Percentiles rank a stretch among this genome's conserved stretches.
phyloP scores from a whole-genome alignment of 768 basidiomycete species.

The Exidia glandulosa region DNA sequence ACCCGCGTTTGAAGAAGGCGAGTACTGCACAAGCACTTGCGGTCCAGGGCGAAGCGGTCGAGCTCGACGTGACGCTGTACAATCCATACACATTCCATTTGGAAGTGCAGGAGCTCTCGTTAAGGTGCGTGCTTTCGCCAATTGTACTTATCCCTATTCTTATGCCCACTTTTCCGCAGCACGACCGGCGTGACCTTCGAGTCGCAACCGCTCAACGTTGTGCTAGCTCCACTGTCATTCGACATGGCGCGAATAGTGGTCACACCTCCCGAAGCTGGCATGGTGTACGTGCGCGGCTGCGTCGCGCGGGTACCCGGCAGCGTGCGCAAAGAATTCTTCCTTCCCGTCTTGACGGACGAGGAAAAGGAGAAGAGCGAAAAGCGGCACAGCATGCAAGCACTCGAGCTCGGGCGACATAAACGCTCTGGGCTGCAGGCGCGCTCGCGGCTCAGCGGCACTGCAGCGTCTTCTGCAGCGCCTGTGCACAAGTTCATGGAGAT shows the following conservation, averaged over 20 bases:
- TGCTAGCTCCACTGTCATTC: constrained; percentile 64
- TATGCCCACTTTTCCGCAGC: constrained; percentile 29
- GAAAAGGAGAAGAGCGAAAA: constrained; percentile 44
- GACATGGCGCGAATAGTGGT: constrained; percentile 64
- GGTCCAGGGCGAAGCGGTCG: constrained; percentile 73
- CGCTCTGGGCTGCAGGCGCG: constrained; percentile 20
- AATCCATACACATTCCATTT: constrained; percentile 92
- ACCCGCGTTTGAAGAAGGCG: constrained; percentile 54
- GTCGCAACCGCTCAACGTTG: constrained; percentile 47
- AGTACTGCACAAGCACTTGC: constrained; percentile 47
- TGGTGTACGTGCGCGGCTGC: constrained; percentile 67
- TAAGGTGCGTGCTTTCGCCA: constrained; percentile 45
- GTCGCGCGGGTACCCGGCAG: constrained; percentile 68
- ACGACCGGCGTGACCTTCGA: constrained; percentile 73
- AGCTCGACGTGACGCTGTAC: constrained; percentile 72
- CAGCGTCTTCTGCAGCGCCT: constrained; percentile 15
- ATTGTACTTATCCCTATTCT: constrained; percentile 1
- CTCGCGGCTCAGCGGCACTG: background rate
- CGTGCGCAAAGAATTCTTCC: constrained; percentile 52
- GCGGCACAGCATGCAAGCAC: constrained; percentile 12
- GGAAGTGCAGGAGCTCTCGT: constrained; percentile 66
- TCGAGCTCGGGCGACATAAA: constrained; percentile 21
- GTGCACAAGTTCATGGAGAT: constrained; percentile 60
- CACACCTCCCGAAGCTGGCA: constrained; percentile 52
- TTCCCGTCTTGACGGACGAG: constrained; percentile 61